Evolutionary conservation across 2,329 filamentous ascomycete genomes (phyloP).

Genomic region (Microsporum audouinii): DNA sequence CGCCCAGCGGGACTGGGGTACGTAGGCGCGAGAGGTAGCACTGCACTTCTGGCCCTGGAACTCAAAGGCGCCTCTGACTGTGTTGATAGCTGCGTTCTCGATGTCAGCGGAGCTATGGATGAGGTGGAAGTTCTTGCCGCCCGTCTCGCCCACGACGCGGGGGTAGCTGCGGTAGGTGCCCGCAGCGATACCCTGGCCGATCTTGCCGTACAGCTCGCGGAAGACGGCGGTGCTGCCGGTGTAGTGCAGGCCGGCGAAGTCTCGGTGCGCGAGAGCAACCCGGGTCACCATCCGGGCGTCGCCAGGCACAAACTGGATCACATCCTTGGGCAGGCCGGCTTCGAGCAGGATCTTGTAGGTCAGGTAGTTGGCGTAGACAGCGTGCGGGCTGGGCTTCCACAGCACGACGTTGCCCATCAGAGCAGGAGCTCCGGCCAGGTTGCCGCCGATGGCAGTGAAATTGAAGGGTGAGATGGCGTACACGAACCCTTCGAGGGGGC

Average conservation of each 20-base stretch:
- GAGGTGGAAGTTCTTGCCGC: slow-evolving; percentile 88
- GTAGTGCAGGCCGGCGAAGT: slow-evolving; percentile 88
- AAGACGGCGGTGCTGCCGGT: slow-evolving; percentile 89
- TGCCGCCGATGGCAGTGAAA: slow-evolving; percentile 89
- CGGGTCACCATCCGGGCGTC: slow-evolving; percentile 75
- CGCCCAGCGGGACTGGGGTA: slow-evolving; percentile 63
- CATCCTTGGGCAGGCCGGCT: slow-evolving; percentile 75
- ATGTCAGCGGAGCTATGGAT: slow-evolving; percentile 67
- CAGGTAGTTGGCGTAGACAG: slow-evolving; percentile 83
- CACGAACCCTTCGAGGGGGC: slow-evolving; percentile 86
- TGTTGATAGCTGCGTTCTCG: slow-evolving; percentile 67
- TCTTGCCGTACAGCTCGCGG: slow-evolving; percentile 75
- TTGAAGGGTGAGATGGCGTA: slow-evolving; percentile 94
- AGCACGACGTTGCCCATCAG: slow-evolving; percentile 89
- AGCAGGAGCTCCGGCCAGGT: slow-evolving; percentile 70
- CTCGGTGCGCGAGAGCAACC: slow-evolving; percentile 59
- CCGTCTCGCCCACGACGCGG: slow-evolving; percentile 79
- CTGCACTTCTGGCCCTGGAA: slow-evolving; percentile 89
- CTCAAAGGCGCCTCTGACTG: slow-evolving; percentile 77
- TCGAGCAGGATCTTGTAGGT: slow-evolving; percentile 84
- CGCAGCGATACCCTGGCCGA: slow-evolving; percentile 67
- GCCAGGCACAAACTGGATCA: slow-evolving; percentile 88
- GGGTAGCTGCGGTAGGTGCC: slow-evolving; percentile 77
- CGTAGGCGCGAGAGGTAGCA: slow-evolving; percentile 68
- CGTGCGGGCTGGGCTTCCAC: slow-evolving; percentile 86